Evolutionary conservation across 495 filamentous ascomycete species (phyloP).

Genomic region (Penicillium odoratum): DNA sequence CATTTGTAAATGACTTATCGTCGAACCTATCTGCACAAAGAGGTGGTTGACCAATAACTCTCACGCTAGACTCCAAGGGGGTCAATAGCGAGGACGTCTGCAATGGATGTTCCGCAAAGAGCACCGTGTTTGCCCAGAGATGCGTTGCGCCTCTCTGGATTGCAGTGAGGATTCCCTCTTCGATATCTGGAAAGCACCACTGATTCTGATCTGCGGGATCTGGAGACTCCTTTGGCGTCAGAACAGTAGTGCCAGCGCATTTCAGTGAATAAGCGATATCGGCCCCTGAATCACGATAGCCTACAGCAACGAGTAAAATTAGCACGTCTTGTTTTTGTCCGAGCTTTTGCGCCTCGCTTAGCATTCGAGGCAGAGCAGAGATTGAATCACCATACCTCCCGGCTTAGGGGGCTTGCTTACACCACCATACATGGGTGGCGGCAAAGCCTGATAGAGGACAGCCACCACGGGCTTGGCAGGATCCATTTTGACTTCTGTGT

Average conservation of each 20-base stretch:
- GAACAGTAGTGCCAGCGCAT: conserved; percentile 14
- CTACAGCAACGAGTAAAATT: conserved; percentile 7
- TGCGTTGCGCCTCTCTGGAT: conserved; percentile 32
- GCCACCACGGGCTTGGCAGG: conserved; percentile 20
- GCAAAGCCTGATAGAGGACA: conserved; percentile 31
- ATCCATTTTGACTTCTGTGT: conserved; percentile 1
- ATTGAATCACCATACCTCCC: conserved; percentile 23
- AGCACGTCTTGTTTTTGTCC: neutral
- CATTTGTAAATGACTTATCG: conserved; percentile 38
- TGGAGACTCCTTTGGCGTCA: conserved; percentile 23
- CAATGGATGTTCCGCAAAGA: conserved; percentile 35
- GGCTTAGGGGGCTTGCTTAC: conserved; percentile 33
- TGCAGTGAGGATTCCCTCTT: conserved; percentile 30
- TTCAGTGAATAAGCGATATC: conserved; percentile 30
- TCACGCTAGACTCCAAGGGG: conserved; percentile 16
- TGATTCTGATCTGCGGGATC: conserved; percentile 21
- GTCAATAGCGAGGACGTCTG: conserved; percentile 24
- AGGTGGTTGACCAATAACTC: conserved; percentile 34
- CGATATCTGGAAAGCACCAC: conserved; percentile 37
- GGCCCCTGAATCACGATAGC: conserved; percentile 34
- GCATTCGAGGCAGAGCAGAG: neutral
- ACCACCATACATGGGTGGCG: conserved; percentile 28
- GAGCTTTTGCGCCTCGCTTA: neutral
- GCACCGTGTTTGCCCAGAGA: conserved; percentile 38
- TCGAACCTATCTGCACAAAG: conserved; percentile 35